Percentiles rank a stretch among this genome's conserved stretches.
phyloP scores from a whole-genome alignment of 2,329 filamentous ascomycete genomes.

The Aaosphaeria arxii region DNA sequence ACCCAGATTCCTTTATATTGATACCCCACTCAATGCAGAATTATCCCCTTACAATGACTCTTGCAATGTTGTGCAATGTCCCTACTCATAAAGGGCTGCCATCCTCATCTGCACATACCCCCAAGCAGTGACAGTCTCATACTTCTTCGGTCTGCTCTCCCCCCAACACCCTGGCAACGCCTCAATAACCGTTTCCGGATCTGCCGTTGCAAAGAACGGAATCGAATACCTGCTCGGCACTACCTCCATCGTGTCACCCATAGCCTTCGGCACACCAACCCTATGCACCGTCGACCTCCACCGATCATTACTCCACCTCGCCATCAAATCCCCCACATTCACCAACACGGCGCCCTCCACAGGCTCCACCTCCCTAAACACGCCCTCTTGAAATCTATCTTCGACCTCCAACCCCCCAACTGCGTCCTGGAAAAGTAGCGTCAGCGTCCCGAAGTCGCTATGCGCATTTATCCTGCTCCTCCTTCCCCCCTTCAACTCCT shows the following conservation, averaged over 20 bases:
- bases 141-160: slow-evolving; percentile 32
- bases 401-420: slow-evolving; percentile 40
- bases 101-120: slow-evolving; percentile 34
- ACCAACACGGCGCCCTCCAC: slow-evolving; percentile 34
- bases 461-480: slow-evolving; percentile 39
- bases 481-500: slow-evolving; percentile 18
- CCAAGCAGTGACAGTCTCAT: slow-evolving; percentile 38
- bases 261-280: slow-evolving; percentile 27
- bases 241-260: slow-evolving; percentile 12
- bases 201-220: slow-evolving; percentile 39
- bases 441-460: slow-evolving; percentile 42
- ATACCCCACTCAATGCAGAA: too few species aligned
- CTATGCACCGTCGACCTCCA: slow-evolving; percentile 40
- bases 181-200: slow-evolving; percentile 39
- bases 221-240: slow-evolving; percentile 38
- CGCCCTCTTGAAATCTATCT: slow-evolving; percentile 22
- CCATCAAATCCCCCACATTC: slow-evolving; percentile 41
- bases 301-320: slow-evolving; percentile 37
- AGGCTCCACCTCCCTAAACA: slow-evolving; percentile 26
- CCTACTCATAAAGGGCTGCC: slow-evolving; percentile 14
- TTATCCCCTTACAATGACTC: too few species aligned
- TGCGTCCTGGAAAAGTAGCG: slow-evolving; percentile 41
- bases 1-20: too few species aligned
- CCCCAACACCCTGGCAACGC: slow-evolving; percentile 33
- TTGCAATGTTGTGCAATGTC: too few species aligned